A percentile compares a stretch with the other conserved stretches of the same genome.
phyloP scores from a whole-genome alignment of 2,329 filamentous ascomycete genomes.

The Epichloe baconii region DNA sequence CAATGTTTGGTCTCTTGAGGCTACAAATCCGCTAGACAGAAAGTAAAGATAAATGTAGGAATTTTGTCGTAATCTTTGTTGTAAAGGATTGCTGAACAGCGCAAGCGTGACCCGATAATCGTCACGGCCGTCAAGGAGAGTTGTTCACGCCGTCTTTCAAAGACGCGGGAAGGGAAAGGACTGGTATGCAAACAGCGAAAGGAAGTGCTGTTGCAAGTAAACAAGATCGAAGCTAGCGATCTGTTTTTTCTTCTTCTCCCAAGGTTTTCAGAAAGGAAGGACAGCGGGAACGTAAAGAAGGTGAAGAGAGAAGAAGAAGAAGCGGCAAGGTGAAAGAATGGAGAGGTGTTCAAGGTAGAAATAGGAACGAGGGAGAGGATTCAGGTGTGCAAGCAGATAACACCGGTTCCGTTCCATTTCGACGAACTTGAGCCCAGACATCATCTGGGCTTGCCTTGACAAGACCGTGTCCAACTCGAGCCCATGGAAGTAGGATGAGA shows the following conservation, averaged over 20 bases:
- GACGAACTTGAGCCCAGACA: no score
- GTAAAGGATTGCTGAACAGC: background rate
- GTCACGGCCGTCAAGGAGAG: conserved; percentile 24
- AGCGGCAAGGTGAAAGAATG: conserved; percentile 5
- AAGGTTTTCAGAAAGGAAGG: conserved; percentile 11
- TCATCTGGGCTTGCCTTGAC: no score
- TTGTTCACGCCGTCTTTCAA: conserved; percentile 33
- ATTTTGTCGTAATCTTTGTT: background rate
- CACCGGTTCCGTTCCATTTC: background rate
- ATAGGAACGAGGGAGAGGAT: background rate
- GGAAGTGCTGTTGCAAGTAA: conserved; percentile 10
- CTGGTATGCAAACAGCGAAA: conserved; percentile 19
- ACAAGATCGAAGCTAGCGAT: conserved; percentile 10
- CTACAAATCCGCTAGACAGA: background rate
- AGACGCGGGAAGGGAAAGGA: conserved; percentile 28
- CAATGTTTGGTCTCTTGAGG: conserved; percentile 4
- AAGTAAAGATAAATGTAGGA: background rate
- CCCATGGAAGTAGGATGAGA: background rate
- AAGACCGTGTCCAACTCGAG: background rate
- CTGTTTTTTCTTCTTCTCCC: background rate
- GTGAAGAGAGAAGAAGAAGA: conserved; percentile 4
- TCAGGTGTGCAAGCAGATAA: background rate
- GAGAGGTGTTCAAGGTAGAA: background rate
- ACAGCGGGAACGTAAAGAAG: conserved; percentile 7
- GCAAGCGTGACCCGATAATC: conserved; percentile 6